phyloP scores from a whole-genome alignment of 768 basidiomycete genomes.

The Lactifluus pinguis region DNA sequence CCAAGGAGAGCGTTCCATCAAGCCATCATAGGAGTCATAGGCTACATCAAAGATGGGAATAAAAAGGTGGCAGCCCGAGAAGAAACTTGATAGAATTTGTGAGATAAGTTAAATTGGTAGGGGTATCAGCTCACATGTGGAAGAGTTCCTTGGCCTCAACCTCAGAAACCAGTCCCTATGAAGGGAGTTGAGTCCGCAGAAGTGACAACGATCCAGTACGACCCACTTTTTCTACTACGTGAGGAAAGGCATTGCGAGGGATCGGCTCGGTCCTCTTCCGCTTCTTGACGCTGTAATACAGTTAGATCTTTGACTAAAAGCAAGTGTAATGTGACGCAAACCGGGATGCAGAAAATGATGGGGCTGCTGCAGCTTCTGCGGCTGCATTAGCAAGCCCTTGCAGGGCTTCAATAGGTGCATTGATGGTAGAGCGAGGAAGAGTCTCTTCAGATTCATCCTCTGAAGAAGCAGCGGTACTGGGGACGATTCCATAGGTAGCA shows the following conservation, averaged over 20 bases:
- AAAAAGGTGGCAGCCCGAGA: conserved; percentile 93
- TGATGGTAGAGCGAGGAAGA: conserved; percentile 71
- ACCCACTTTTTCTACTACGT: conserved; percentile 76
- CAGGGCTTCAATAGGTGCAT: conserved; percentile 89
- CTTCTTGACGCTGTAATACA: conserved; percentile 57
- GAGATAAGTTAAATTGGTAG: conserved; percentile 8
- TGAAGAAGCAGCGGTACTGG: conserved; percentile 74
- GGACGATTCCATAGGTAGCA: conserved; percentile 83
- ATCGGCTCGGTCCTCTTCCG: conserved; percentile 78
- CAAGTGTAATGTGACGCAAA: conserved; percentile 22
- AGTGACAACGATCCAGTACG: not conserved
- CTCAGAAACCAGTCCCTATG: conserved; percentile 77
- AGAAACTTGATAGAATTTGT: conserved; percentile 55
- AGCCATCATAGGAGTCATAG: conserved; percentile 88
- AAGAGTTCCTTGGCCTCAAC: conserved; percentile 83
- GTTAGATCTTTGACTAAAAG: not conserved
- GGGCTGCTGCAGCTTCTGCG: conserved; percentile 81
- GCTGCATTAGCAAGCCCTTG: conserved; percentile 94
- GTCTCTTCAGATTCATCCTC: conserved; percentile 92
- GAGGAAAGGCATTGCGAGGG: conserved; percentile 78
- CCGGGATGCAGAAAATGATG: conserved; percentile 58
- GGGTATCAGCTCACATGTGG: conserved; percentile 57
- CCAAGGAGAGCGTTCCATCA: conserved; percentile 91
- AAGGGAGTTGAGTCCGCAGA: not conserved
- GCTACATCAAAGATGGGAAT: conserved; percentile 89